Conservation (phyloP, 2,329 filamentous ascomycete species). For the Penicillium glabrum region DNA sequence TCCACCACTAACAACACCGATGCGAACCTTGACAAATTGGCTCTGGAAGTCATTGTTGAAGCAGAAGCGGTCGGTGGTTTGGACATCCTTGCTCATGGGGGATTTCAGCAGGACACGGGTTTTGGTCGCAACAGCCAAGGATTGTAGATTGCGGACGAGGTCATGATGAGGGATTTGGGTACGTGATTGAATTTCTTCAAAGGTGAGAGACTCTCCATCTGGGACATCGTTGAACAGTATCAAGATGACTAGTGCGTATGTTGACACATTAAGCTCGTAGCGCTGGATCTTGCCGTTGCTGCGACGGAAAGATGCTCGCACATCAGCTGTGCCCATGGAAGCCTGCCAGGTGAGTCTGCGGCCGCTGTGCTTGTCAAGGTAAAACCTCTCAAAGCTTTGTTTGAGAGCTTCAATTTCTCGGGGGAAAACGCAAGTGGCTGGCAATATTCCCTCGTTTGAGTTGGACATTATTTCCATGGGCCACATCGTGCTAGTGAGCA, state of each 20-base stretch:
- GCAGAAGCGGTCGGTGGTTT: constrained; percentile 71
- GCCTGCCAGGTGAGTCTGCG: constrained; percentile 82
- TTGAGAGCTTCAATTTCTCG: constrained; percentile 71
- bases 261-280: constrained; percentile 90
- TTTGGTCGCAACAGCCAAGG: constrained; percentile 79
- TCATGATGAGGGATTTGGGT: constrained; percentile 77
- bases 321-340: constrained; percentile 78
- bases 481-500: constrained; percentile 94
- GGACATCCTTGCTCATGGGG: constrained; percentile 75
- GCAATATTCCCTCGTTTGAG: constrained; percentile 50
- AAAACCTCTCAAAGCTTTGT: constrained; percentile 84
- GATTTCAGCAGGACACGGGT: constrained; percentile 78
- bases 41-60: constrained; percentile 82
- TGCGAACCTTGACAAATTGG: constrained; percentile 84
- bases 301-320: constrained; percentile 75
- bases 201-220: constrained; percentile 52
- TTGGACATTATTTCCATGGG: constrained; percentile 81
- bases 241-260: constrained; percentile 87
- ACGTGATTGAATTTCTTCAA: constrained; percentile 76
- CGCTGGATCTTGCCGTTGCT: constrained; percentile 70
- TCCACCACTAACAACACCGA: constrained; percentile 73
- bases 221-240: constrained; percentile 82
- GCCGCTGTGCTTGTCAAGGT: constrained; percentile 82
- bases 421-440: constrained; percentile 67
- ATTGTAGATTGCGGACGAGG: constrained; percentile 74